Conservation (phyloP, 2,329 filamentous ascomycete genomes). For the Botryosphaeria agaves region DNA sequence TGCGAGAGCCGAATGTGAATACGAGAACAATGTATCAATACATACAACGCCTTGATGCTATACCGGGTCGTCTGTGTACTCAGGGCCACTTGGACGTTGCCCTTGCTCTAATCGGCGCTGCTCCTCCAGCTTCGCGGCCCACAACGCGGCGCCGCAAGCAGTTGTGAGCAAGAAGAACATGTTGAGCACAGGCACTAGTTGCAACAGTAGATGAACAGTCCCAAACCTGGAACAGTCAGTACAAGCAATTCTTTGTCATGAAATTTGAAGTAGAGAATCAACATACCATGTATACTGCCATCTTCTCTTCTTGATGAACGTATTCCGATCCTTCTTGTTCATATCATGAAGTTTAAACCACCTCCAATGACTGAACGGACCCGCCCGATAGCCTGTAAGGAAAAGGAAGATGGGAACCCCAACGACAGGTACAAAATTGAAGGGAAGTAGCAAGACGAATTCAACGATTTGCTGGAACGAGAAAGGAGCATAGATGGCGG, state of each 20-base stretch:
- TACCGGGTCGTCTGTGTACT: conserved; percentile 2
- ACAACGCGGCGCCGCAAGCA: conserved; percentile 68
- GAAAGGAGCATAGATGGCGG: conserved; percentile 73
- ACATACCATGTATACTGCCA: conserved; percentile 71
- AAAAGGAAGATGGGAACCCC: conserved; percentile 76
- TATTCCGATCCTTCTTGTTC: conserved; percentile 54
- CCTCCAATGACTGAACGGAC: conserved; percentile 78
- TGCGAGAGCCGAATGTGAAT: too few relatives aligned
- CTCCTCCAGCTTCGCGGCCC: conserved; percentile 65
- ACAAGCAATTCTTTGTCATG: too few relatives aligned
- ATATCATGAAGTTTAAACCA: conserved; percentile 72
- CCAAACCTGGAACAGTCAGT: conserved; percentile 43
- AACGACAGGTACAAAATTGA: conserved; percentile 74
- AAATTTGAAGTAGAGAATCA: too few relatives aligned
- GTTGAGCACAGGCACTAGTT: conserved; percentile 78
- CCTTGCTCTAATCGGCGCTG: conserved; percentile 13
- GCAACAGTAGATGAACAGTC: conserved; percentile 63
- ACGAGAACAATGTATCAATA: too few relatives aligned
- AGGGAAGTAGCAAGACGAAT: conserved; percentile 46
- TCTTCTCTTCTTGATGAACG: conserved; percentile 46
- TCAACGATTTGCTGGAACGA: conserved; percentile 82
- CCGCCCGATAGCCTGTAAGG: conserved; percentile 71
- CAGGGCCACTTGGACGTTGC: not conserved
- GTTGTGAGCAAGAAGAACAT: conserved; percentile 89
- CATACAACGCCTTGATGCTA: too few relatives aligned